phyloP scores from a whole-genome alignment of 768 basidiomycete species.

The Leccinum imitatum region DNA sequence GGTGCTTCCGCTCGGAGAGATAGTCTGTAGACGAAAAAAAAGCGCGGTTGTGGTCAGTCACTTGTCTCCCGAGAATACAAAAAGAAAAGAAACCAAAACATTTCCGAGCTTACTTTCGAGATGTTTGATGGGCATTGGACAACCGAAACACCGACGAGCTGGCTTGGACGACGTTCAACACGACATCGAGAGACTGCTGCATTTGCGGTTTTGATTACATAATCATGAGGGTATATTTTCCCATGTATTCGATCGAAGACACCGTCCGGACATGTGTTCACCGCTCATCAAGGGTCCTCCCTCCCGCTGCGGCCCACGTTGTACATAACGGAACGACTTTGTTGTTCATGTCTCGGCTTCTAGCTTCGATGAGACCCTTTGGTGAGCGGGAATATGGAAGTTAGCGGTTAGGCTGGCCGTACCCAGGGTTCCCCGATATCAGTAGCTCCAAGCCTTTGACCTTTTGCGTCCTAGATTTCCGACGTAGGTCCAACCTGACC shows the following conservation, averaged over 20 bases:
- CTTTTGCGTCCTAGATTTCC: not conserved
- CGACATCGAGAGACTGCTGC: slow-evolving; percentile 19
- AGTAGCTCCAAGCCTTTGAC: not conserved
- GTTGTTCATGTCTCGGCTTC: not conserved
- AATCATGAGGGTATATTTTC: slow-evolving; percentile 16
- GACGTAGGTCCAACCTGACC: not conserved
- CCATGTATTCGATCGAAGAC: slow-evolving; percentile 3
- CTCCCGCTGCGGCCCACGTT: not conserved
- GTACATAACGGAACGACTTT: not conserved
- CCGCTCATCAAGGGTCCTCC: not conserved
- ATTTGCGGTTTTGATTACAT: slow-evolving; percentile 21
- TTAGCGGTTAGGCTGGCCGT: not conserved
- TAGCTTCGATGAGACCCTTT: not conserved
- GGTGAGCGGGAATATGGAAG: not conserved
- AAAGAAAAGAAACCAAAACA: not conserved
- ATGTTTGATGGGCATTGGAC: slow-evolving; percentile 76
- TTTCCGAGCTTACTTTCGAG: slow-evolving; percentile 62
- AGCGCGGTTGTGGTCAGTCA: not conserved
- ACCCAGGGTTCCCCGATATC: not conserved
- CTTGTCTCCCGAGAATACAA: not conserved
- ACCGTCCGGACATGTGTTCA: not conserved
- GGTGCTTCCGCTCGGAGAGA: slow-evolving; percentile 83
- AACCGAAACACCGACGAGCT: not conserved
- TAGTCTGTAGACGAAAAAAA: slow-evolving; percentile 52
- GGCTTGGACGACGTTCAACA: slow-evolving; percentile 23